Conservation (phyloP, 331 rosid genomes). For the Spiraea crenata region DNA sequence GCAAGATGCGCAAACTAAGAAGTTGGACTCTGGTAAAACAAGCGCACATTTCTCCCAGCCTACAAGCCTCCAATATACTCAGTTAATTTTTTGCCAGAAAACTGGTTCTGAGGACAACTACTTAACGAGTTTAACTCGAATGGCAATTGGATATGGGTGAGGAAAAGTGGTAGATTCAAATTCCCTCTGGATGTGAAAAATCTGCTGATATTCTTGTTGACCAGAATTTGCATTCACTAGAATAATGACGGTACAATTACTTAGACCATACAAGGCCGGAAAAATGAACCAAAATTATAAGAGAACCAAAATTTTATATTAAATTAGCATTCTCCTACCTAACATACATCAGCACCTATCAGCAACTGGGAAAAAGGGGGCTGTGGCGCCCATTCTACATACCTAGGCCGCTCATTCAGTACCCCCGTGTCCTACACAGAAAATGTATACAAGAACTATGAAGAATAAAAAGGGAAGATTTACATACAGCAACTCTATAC, state of each 20-base stretch:
- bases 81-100: too few relatives aligned
- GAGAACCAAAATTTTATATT: neutral
- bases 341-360: constrained; percentile 13
- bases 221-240: neutral
- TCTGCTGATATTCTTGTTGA: too few relatives aligned
- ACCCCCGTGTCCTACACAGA: constrained; percentile 39
- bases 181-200: too few relatives aligned
- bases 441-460: constrained; percentile 22
- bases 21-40: too few relatives aligned
- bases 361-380: constrained; percentile 32
- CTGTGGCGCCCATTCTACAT: constrained; percentile 71
- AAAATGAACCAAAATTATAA: too few relatives aligned
- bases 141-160: too few relatives aligned
- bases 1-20: too few relatives aligned
- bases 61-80: too few relatives aligned
- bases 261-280: neutral
- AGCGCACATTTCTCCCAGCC: too few relatives aligned
- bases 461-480: constrained; percentile 33
- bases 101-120: too few relatives aligned
- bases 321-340: neutral
- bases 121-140: too few relatives aligned
- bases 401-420: constrained; percentile 62
- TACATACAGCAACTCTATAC: constrained; percentile 34
- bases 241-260: neutral
- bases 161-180: too few relatives aligned